Evolutionary conservation across 1,284 basidiomycete genomes (phyloP), one percentile per base, ranked within the genome.

Genomic region (Sanghuangporus sanghuang): DNA sequence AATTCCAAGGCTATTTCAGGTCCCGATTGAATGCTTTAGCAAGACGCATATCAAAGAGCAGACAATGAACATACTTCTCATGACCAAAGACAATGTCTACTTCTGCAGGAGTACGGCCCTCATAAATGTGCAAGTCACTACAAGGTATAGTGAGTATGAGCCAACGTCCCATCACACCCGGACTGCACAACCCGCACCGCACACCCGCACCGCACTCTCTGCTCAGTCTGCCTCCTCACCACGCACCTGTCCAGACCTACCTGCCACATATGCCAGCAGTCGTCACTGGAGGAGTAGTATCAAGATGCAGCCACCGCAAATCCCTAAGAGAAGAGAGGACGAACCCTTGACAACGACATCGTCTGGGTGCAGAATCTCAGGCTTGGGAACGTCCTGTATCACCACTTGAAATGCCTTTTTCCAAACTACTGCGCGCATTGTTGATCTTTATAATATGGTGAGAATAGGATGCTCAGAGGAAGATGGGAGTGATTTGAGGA

Each of bases 91-190:
- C 76, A 39, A 83, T 80, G 3, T 81, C 81, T 39, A 78, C 64
- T 67, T 81, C 66, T 1, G 81, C 81, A 16, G 74, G 78, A 1
- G 81, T 83, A 64, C 81, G 79, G 11, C 81, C 82, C 71, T 84
- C 80, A 68, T 83, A 83, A 80, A 82, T 83, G 64, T 83, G 80
- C 61, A 83, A 68, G 66, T 83, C 81, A 57, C 80, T 81, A 54
- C 11, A 50, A 50, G 35, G 58, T 27, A 14, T 23, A 6, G 36
- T 55, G 0, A 32, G 27, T 32, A 32, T 32, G 5, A 32, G 27
- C 27, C 27, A 32, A 5, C 3, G 5, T 32, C 5, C 27, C 27
- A 32, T 32, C 27, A 32, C 27, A 4, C 27, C 27, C 27, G 27
- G 3, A 5, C 27, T 5, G 12, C n/a, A 44, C 42, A 23, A 2